Conservation (phyloP, 208 protist species). For the Trypanosomatidae sp. region DNA sequence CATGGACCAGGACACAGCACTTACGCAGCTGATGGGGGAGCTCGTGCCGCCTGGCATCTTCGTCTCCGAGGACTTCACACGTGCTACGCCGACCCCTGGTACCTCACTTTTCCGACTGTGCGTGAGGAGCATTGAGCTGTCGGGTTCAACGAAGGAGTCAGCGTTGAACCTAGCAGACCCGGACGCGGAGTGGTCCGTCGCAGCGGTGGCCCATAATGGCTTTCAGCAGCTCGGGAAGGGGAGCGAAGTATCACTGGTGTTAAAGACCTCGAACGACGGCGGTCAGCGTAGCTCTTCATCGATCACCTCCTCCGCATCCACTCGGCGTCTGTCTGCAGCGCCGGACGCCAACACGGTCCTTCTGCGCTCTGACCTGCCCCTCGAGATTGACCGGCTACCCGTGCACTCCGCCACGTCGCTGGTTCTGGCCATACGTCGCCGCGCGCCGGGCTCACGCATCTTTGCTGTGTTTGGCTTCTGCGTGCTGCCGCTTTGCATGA, state of each 20-base stretch:
- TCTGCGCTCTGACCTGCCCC: slow-evolving; percentile 57
- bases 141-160: slow-evolving; percentile 42
- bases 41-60: slow-evolving; percentile 82
- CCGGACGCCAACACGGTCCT: slow-evolving; percentile 12
- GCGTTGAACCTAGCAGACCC: slow-evolving; percentile 38
- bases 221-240: slow-evolving; percentile 83
- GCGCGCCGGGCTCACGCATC: slow-evolving; percentile 21
- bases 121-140: slow-evolving; percentile 55
- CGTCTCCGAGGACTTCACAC: slow-evolving; percentile 75
- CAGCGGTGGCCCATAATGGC: slow-evolving; percentile 86
- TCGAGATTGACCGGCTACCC: slow-evolving; percentile 70
- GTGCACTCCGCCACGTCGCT: slow-evolving; percentile 85
- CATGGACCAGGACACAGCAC: slow-evolving; percentile 37
- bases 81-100: slow-evolving; percentile 38
- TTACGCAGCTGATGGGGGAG: slow-evolving; percentile 51
- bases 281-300: slow-evolving; percentile 5
- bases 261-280: slow-evolving; percentile 13
- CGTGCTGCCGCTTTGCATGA: slow-evolving; percentile 87
- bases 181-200: slow-evolving; percentile 72
- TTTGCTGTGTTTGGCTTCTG: slow-evolving; percentile 82
- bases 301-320: slow-evolving; percentile 15
- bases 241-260: slow-evolving; percentile 61
- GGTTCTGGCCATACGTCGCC: slow-evolving; percentile 81
- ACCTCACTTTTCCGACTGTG: slow-evolving; percentile 57
- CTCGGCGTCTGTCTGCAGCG: background rate